phyloP scores from a whole-genome alignment of 805 yeast species.

The Sugiyamaella americana region DNA sequence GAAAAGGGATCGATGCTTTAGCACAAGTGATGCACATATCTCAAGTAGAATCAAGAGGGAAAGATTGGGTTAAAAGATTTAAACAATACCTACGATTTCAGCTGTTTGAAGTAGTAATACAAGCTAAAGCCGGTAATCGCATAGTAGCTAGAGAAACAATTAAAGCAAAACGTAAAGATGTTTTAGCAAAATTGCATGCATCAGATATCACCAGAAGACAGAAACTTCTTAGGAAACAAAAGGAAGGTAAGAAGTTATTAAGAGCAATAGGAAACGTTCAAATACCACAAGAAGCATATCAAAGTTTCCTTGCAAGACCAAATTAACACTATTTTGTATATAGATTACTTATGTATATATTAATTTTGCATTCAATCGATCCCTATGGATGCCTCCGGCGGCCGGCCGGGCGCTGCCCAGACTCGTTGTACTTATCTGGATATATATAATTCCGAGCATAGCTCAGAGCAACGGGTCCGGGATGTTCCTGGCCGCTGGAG shows the following conservation, averaged over 20 bases:
- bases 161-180: slow-evolving; percentile 90
- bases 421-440: background rate
- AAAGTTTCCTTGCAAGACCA: slow-evolving; percentile 53
- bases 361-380: no score
- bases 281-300: slow-evolving; percentile 82
- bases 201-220: slow-evolving; percentile 87
- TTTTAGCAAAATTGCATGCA: slow-evolving; percentile 88
- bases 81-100: slow-evolving; percentile 75
- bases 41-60: slow-evolving; percentile 65
- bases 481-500: no score
- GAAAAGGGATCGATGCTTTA: slow-evolving; percentile 82
- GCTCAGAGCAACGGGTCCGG: no score
- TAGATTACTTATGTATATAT: background rate
- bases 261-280: slow-evolving; percentile 71
- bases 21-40: slow-evolving; percentile 84
- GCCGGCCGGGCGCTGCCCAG: no score
- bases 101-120: slow-evolving; percentile 87
- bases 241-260: slow-evolving; percentile 87
- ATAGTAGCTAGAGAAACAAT: slow-evolving; percentile 89
- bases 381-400: background rate
- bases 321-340: no score
- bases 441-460: no score
- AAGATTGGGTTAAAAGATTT: slow-evolving; percentile 76
- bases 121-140: slow-evolving; percentile 74
- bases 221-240: slow-evolving; percentile 80